phyloP scores from a whole-genome alignment of 139 green algal species.

The Coelastrella sp. region DNA sequence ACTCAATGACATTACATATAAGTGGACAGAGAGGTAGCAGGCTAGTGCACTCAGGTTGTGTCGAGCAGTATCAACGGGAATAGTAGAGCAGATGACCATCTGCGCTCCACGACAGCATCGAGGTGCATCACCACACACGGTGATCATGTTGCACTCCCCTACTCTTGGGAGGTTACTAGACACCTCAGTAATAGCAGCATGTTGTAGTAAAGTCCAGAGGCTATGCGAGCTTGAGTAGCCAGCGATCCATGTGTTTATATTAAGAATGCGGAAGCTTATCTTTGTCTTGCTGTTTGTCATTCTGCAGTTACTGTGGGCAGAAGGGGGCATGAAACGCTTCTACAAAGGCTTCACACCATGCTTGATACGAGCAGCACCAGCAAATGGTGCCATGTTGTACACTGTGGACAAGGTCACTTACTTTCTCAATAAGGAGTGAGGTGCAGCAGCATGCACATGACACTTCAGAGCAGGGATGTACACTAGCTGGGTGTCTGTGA shows the following conservation, averaged over 20 bases:
- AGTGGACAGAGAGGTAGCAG: too few relatives aligned
- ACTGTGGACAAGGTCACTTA: slow-evolving; percentile 85
- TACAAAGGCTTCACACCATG: slow-evolving; percentile 95
- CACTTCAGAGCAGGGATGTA: background rate
- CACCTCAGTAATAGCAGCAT: too few relatives aligned
- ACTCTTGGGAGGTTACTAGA: too few relatives aligned
- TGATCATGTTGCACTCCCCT: too few relatives aligned
- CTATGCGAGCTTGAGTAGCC: background rate
- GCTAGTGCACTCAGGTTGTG: too few relatives aligned
- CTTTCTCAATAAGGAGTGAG: slow-evolving; percentile 55
- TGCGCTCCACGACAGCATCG: too few relatives aligned
- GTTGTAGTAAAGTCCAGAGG: background rate
- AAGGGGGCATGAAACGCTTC: slow-evolving; percentile 88
- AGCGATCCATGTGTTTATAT: too few relatives aligned
- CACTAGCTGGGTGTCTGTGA: background rate
- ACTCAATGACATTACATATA: too few relatives aligned
- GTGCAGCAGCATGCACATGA: background rate
- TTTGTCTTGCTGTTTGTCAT: background rate
- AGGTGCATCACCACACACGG: too few relatives aligned
- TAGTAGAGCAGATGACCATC: too few relatives aligned
- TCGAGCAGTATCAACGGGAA: too few relatives aligned
- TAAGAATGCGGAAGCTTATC: background rate
- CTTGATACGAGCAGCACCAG: slow-evolving; percentile 87
- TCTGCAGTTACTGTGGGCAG: slow-evolving; percentile 75
- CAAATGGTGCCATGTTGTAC: slow-evolving; percentile 93